Evolutionary conservation across 1,284 basidiomycete species (phyloP), one percentile per base, ranked within the genome.

Genomic region (Irpex sp.): DNA sequence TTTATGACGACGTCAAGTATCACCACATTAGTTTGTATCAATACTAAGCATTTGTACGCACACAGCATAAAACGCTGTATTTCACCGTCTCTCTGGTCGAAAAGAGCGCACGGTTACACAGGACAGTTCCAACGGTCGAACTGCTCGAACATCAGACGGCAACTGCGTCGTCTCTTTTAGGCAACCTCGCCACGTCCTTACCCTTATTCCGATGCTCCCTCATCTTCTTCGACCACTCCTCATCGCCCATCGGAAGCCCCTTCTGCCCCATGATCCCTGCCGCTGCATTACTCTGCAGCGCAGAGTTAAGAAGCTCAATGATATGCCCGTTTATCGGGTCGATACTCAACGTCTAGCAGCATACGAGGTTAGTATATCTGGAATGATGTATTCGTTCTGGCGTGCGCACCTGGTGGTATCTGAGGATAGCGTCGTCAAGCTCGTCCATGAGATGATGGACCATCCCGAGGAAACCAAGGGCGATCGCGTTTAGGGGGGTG

Each of bases 301-400:
- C 93, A 66, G 93, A 82, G 65, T 94, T 91, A 48, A 98, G 82
- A 56, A 97, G 77, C 61, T 94, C 91, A 35, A 95, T 85, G 21
- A 93, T 82, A 69, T 94, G 88, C 1, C 89, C 83, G 68, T 97
- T 96, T 64, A 94, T 90, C 0, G 94, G 93, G 60, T 91, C 84
- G 60, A 97, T 81, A 59, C 90, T 88, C 51, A 97, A 77, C 0
- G 94, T 89, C 86, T 94, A 10, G 4, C 45, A 6, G 3, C 1
- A 12, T 12, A 51, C 18, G 19, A 58, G 58, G 21, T 49, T 9
- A 39, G 49, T 6, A 16, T 33, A 14, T 57, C 23, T 51, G 53
- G 1, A 10, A n/a, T 52, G 35, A 23, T n/a, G 21, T 39, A 56
- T 19, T 19, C n/a, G 36, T 18, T 23, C 19, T 10, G 48, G 12